Conservation (phyloP, 208 protist genomes). For the Leishmania aethiopica region DNA sequence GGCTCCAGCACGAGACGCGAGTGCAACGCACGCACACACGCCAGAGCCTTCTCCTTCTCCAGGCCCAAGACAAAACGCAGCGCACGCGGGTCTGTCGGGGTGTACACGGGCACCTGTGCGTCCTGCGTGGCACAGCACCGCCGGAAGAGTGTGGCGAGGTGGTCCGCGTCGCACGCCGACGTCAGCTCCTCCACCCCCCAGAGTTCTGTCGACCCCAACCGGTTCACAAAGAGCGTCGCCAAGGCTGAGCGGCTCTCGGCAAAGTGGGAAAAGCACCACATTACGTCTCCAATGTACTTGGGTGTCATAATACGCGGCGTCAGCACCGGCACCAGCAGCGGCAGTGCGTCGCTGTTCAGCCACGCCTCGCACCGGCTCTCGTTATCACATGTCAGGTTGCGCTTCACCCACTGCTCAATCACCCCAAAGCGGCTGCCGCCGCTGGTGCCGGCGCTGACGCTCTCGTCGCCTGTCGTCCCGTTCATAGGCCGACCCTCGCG, state of each 20-base stretch:
- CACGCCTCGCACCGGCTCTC: conserved; percentile 56
- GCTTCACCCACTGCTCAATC: conserved; percentile 63
- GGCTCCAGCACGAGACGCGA: conserved; percentile 6
- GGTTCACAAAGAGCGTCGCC: conserved; percentile 46
- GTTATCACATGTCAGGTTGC: conserved; percentile 43
- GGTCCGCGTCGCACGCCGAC: conserved; percentile 46
- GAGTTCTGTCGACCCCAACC: conserved; percentile 60
- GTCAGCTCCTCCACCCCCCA: conserved; percentile 54
- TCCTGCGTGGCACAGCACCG: conserved; percentile 62
- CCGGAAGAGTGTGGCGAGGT: conserved; percentile 60
- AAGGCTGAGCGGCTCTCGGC: conserved; percentile 37
- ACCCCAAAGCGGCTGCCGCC: conserved; percentile 25
- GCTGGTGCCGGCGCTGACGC: not conserved
- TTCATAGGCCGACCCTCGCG: conserved; percentile 11
- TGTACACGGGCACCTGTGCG: conserved; percentile 48
- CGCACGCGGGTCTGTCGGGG: conserved; percentile 61
- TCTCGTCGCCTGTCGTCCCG: not conserved
- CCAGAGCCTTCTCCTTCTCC: conserved; percentile 33
- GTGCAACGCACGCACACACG: conserved; percentile 59
- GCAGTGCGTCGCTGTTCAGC: conserved; percentile 55
- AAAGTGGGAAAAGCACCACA: conserved; percentile 63
- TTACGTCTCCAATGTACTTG: conserved; percentile 57
- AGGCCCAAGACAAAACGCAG: conserved; percentile 52
- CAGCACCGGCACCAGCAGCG: conserved; percentile 59
- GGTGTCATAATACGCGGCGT: conserved; percentile 56